phyloP scores from a whole-genome alignment of 2,329 filamentous ascomycete genomes.

The Penicillium sp. region DNA sequence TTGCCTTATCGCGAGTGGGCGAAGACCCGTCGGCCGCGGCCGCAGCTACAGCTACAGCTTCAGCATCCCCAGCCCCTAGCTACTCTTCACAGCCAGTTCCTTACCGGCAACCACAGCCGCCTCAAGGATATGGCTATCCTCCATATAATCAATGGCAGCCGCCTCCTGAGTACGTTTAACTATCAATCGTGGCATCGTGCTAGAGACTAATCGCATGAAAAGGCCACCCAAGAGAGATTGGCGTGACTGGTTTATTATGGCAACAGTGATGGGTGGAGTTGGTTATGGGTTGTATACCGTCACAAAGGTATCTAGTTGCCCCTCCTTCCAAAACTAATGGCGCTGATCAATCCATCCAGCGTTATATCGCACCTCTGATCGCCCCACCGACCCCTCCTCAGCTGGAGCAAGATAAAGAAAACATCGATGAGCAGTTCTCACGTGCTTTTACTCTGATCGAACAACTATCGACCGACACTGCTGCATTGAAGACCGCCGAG shows the following conservation, averaged over 20 bases:
- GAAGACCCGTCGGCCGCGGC: slow-evolving; percentile 51
- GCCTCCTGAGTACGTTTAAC: slow-evolving; percentile 50
- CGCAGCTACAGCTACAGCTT: slow-evolving; percentile 45
- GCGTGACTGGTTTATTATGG: slow-evolving; percentile 99
- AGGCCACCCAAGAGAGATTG: slow-evolving; percentile 78
- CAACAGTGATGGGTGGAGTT: slow-evolving; percentile 85
- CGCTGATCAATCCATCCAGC: slow-evolving; percentile 48
- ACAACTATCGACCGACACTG: slow-evolving; percentile 86
- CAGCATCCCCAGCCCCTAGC: slow-evolving; percentile 47
- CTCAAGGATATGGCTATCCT: slow-evolving; percentile 49
- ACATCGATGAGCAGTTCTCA: slow-evolving; percentile 89
- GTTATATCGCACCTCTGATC: slow-evolving; percentile 87
- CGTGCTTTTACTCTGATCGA: slow-evolving; percentile 88
- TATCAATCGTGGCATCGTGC: not conserved
- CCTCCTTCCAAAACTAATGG: not conserved
- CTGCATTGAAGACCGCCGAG: slow-evolving; percentile 82
- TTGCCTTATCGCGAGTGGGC: slow-evolving; percentile 72
- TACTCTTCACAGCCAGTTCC: slow-evolving; percentile 44
- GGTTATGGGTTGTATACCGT: slow-evolving; percentile 85
- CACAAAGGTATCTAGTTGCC: slow-evolving; percentile 61
- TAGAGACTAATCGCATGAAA: slow-evolving; percentile 10
- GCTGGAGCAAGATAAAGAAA: slow-evolving; percentile 88
- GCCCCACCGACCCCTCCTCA: slow-evolving; percentile 91
- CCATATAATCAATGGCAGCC: slow-evolving; percentile 53
- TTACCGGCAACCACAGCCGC: slow-evolving; percentile 41